A percentile compares a stretch with the other conserved stretches of the same genome.
These are phyloP conservation scores for Wallacemonas sp. DNA, from an alignment of 208 protist genomes.

Conservation along the genomic window DNA sequence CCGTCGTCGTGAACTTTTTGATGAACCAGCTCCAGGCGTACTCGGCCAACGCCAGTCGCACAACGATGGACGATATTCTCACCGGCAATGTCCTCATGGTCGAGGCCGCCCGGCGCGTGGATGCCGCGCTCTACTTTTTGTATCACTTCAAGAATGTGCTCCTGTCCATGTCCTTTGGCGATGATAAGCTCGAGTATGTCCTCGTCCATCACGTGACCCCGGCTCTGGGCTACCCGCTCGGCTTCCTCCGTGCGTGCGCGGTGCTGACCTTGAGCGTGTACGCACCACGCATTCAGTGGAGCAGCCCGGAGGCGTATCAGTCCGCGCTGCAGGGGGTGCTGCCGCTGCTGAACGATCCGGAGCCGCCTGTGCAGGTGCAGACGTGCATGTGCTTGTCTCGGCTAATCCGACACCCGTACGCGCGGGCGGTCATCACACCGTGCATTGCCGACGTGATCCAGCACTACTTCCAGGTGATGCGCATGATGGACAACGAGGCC, in stretches of 20 bases:
- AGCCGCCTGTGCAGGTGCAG: constrained; percentile 87
- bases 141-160: constrained; percentile 76
- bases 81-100: constrained; percentile 24
- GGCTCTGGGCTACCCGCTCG: constrained; percentile 57
- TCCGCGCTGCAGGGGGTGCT: constrained; percentile 61
- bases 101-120: constrained; percentile 67
- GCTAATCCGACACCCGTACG: constrained; percentile 73
- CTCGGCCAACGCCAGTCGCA: constrained; percentile 23
- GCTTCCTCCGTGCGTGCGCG: constrained; percentile 84
- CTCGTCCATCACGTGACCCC: constrained; percentile 78
- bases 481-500: constrained; percentile 89
- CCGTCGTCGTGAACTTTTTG: constrained; percentile 73
- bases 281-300: constrained; percentile 69
- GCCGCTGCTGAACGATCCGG: constrained; percentile 76
- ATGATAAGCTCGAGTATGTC: constrained; percentile 85
- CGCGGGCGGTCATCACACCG: constrained; percentile 75
- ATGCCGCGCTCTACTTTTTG: constrained; percentile 72
- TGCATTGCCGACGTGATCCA: constrained; percentile 89
- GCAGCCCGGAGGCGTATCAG: constrained; percentile 58
- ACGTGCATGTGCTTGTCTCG: constrained; percentile 83
- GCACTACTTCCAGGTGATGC: constrained; percentile 91
- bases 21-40: constrained; percentile 71
- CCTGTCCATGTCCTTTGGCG: constrained; percentile 45
- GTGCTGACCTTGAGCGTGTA: constrained; percentile 78
- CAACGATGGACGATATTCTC: constrained; percentile 34